Evolutionary conservation across 2,329 filamentous ascomycete species (phyloP), one percentile per base, ranked within the genome.

Genomic region (Neofusicoccum cordaticola): DNA sequence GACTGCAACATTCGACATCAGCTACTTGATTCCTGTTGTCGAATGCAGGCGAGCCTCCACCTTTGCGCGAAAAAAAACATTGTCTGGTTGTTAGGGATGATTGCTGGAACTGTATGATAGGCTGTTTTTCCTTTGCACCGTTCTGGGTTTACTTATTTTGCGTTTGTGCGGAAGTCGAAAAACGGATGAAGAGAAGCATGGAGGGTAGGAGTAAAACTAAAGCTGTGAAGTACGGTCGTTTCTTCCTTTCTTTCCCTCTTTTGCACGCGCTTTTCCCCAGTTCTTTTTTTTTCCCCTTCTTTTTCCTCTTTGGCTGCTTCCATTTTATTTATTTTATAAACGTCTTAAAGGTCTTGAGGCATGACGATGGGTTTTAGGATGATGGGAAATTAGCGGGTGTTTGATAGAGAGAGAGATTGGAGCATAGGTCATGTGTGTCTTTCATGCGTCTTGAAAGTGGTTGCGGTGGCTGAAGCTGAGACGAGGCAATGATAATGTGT

Each of bases 401-500:
- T 60, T 27, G 27, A 60, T 60, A 60, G 56, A 60, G 41, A 58
- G 39, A 47, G 42, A 44, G 42, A 47, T 47, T 37, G 56, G 56
- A 44, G 56, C 56, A 60, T 39, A 22, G 42, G 41, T 60, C 17
- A 42, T 47, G 42, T n/a, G 42, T 47, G 34, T 60, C 15, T 57
- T 19, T 47, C 12, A 12, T 12, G 27, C 27, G 15, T 35, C 17
- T 13, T n/a, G 22, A 31, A n/a, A 17, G 27, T 60, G 13, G 31
- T 19, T 37, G 22, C 31, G 13, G 17, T 31, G 42, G 56, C 5
- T 47, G 31, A 47, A n/a, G 11, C 37, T 39, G 47, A 27, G 47
- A 51, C 41, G 58, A 62, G 51, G 22, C 27, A 37, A 62, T 42
- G 58, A 50, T 62, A 62, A 42, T 62, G 58, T 62, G 58, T 42